A percentile compares a stretch with the other conserved stretches of the same genome.
These are phyloP conservation scores for Pleurotus salmoneostramineus DNA, from an alignment of 768 basidiomycete species.

Conservation along the genomic window DNA sequence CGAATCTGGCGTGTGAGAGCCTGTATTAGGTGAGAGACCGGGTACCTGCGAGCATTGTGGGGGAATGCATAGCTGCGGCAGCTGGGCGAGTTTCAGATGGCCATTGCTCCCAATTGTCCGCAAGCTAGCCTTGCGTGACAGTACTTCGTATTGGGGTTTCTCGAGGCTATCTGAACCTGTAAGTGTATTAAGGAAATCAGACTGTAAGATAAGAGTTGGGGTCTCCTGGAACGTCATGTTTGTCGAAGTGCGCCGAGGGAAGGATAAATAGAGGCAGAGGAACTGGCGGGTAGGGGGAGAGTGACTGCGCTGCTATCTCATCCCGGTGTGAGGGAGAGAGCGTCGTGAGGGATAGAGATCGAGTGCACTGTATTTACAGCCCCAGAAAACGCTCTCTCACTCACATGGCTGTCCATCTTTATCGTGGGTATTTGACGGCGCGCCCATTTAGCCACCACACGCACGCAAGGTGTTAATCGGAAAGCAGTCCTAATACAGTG, in stretches of 20 bases:
- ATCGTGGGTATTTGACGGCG: constrained; percentile 1
- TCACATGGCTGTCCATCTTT: background rate
- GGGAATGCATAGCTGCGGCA: constrained; percentile 7
- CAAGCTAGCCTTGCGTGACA: background rate
- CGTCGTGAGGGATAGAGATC: background rate
- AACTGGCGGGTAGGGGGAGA: background rate
- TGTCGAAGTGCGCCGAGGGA: background rate
- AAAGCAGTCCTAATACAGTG: too few species aligned
- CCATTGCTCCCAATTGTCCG: background rate
- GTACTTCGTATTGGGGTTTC: background rate
- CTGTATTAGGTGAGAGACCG: background rate
- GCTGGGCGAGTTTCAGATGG: background rate
- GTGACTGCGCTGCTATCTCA: background rate
- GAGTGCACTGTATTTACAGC: background rate
- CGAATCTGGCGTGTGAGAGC: constrained; percentile 1
- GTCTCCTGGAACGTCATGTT: background rate
- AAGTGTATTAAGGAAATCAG: background rate
- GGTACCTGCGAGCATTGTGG: too few species aligned
- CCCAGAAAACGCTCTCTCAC: background rate
- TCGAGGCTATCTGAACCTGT: background rate
- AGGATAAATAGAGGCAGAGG: background rate
- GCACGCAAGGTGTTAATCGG: too few species aligned
- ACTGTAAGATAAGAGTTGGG: background rate
- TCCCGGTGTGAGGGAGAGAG: background rate
- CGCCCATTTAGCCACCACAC: background rate